Base-by-base conservation (phyloP, 1,139 yeast species). In the Candida dubliniensis region DNA sequence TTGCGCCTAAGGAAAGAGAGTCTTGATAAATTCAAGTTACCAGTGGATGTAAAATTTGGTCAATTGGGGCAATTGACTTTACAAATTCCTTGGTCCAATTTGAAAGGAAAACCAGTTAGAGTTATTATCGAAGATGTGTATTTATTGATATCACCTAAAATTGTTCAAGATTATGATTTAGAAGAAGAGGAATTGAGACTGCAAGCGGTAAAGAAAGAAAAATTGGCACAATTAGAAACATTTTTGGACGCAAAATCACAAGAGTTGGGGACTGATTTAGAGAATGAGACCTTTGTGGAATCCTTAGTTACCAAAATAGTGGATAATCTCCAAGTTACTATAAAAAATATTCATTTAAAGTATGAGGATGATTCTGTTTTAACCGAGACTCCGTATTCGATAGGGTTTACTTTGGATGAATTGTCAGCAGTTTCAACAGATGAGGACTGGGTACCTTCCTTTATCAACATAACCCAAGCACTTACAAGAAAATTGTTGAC, bases 31-130 rank as follows among this genome's bases (percentile, higher is more conserved):
- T 77, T 93, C 53, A 82, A 86, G 52, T 69, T 95, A 38, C 99
- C 99, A 0, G 69, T 93, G 34, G 89, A 90, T 61, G 95, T 95
- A n/a, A 78, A 81, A 50, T 88, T 87, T 61, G 99, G 99, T 31
- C 91, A 89, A 58, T 64, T 95, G 47, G 99, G 98, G 1, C 90
- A 87, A 52, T 72, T 95, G 53, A 87, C 95, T 0, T 69, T 95
- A 46, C 96, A 87, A 59, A 93, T 95, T 34, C 99, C 99, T 0
- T 95, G 99, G 98, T 86, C 98, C 0, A 93, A 90, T 59, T 71
- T 95, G 51, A 91, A 91, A 58, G 84, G 88, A 25, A 88, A 91
- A 57, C 99, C 99, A 0, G 99, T 93, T 10, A 87, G 87, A 63
- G 79, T 95, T 12, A 72, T 81, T n/a, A 87, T 95, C 49, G 93